phyloP scores from a whole-genome alignment of 2,329 filamentous ascomycete genomes.

The Neurospora sp. region DNA sequence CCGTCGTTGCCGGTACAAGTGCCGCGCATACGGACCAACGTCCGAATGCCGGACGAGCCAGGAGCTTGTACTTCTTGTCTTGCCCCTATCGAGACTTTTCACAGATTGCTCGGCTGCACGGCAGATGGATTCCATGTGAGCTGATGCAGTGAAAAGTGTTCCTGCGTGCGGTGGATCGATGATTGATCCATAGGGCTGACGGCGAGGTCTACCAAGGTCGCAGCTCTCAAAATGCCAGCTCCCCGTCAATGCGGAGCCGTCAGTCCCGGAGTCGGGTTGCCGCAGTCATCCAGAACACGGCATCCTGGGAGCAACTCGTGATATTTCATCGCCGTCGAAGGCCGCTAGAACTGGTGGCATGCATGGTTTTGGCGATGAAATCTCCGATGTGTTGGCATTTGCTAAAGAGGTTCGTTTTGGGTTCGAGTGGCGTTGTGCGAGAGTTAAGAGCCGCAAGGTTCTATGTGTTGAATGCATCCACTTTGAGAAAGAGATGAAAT shows the following conservation, averaged over 20 bases:
- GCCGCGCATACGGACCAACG: not conserved
- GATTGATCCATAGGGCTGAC: not conserved
- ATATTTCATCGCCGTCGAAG: not conserved
- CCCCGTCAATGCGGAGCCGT: not conserved
- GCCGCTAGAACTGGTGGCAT: not conserved
- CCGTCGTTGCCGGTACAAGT: not conserved
- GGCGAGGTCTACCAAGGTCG: not conserved
- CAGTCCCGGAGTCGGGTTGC: not conserved
- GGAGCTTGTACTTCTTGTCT: not conserved
- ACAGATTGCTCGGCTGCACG: not conserved
- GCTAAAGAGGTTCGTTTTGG: not conserved
- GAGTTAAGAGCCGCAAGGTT: not conserved
- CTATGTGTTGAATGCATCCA: not conserved
- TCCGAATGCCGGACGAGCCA: not conserved
- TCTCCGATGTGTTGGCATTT: not conserved
- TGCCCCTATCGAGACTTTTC: not conserved
- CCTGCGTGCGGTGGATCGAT: not conserved
- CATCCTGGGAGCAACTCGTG: not conserved
- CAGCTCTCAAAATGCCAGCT: not conserved
- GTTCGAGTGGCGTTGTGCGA: not conserved
- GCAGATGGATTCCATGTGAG: not conserved
- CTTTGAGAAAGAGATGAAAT: not conserved
- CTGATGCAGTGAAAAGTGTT: not conserved
- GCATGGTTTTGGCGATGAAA: not conserved
- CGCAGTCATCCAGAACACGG: not conserved